Base-by-base conservation (phyloP, 305 asterid species). In the Caryopteris hybrid region DNA sequence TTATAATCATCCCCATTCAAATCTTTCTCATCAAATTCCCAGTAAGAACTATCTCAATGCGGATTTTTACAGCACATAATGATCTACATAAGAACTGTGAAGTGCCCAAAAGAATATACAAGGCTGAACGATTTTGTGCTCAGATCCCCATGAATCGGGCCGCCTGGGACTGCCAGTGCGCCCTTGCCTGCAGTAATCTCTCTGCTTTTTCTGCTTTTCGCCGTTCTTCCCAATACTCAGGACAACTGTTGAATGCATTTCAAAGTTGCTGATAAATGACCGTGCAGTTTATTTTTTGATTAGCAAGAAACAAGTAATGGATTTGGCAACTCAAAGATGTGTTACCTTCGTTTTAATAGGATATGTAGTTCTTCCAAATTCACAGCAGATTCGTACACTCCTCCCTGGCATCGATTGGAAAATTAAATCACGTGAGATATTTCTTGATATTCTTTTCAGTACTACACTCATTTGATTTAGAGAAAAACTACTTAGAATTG, bases 331-430 rank as follows among this genome's bases (percentile, higher is more conserved):
- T 53, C 42, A 39, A 51, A 33, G 10, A n/a, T 16, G 46, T 12
- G 51, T 60, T 76, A 91, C 99, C 95, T 88, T 80, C 77, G 61
- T 50, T 90, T 74, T 61, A 93, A 69, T 46, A 93, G 86, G 71
- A 93, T 71, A 73, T 89, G 92, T 6, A 93, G 81, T 88, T 93
- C 99, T 68, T 91, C 97, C 85, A 93, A 78, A 76, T 76, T 91
- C 45, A 89, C 86, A 25, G 91, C 88, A 52, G 81, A 86, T 76
- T 83, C 95, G 57, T 76, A 91, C 50, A 91, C 95, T 59, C 95
- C 81, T 52, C 54, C 76, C 98, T 91, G 85, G 61, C 59, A 66
- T 59, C 64, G 61, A 60, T 33, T 41, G 20, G 8, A 31, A 34
- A 42, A 17, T 33, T 16, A 31, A 60, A n/a, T n/a, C n/a, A n/a